A percentile compares a stretch with the other conserved stretches of the same genome.
Conservation (phyloP, 2,329 filamentous ascomycete genomes). For the Cordyceps farinosa region DNA sequence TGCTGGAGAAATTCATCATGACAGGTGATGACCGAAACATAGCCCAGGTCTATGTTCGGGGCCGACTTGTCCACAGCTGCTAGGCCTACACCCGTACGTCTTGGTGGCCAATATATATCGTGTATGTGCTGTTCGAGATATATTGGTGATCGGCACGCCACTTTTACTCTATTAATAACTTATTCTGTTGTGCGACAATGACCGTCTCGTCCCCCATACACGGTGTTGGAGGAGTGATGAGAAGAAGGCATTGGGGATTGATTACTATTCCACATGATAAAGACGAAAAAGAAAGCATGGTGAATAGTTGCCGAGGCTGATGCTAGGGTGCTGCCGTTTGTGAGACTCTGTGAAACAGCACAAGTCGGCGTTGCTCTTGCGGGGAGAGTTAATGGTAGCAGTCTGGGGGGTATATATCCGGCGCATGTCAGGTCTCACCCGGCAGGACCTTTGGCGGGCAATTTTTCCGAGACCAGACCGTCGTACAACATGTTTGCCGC, state of each 20-base stretch:
- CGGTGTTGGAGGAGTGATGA: too few relatives aligned
- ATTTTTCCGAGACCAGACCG: background rate
- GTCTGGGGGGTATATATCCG: background rate
- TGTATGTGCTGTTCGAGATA: too few relatives aligned
- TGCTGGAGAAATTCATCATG: conserved; percentile 64
- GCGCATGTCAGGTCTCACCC: background rate
- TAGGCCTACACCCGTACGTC: background rate
- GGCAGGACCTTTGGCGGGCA: background rate
- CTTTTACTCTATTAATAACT: too few relatives aligned
- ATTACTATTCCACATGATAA: too few relatives aligned
- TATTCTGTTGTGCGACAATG: too few relatives aligned
- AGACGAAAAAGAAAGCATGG: too few relatives aligned
- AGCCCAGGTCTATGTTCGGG: conserved; percentile 49
- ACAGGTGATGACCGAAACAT: conserved; percentile 64
- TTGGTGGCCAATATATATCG: background rate
- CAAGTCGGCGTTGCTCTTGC: background rate
- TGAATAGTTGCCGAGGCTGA: too few relatives aligned
- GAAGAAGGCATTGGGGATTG: too few relatives aligned
- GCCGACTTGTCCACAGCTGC: conserved; percentile 30
- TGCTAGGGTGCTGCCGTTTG: too few relatives aligned
- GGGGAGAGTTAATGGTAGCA: background rate
- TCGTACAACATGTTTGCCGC: background rate
- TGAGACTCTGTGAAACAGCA: too few relatives aligned
- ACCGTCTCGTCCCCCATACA: too few relatives aligned
- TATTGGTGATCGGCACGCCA: too few relatives aligned